Evolutionary conservation across 139 green algal genomes (phyloP).

Genomic region (Chlamydomonas urium): DNA sequence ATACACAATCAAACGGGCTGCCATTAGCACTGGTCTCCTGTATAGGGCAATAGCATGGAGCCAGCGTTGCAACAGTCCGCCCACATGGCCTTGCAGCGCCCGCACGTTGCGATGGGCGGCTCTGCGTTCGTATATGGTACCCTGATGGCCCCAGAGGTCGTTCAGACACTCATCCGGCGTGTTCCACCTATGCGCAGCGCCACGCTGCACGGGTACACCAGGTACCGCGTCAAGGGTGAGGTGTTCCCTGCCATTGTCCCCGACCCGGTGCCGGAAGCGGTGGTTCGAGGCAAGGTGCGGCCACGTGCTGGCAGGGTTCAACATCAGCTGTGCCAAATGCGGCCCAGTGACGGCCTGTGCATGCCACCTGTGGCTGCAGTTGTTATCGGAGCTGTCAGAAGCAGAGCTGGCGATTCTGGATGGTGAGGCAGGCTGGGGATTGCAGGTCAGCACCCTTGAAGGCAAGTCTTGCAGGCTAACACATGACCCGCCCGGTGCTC

Average conservation of each 20-base stretch:
- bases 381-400: constrained; percentile 49
- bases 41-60: background rate
- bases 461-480: background rate
- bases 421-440: constrained; percentile 21
- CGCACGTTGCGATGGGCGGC: too few species aligned
- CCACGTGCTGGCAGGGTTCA: background rate
- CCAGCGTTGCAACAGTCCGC: background rate
- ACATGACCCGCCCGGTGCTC: background rate
- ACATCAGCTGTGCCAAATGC: background rate
- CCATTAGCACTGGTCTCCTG: background rate
- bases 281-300: background rate
- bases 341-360: background rate
- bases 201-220: constrained; percentile 46
- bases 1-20: background rate
- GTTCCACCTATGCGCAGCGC: constrained; percentile 41
- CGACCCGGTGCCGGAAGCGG: background rate
- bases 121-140: constrained; percentile 25
- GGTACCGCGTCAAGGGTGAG: constrained; percentile 51
- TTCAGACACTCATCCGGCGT: constrained; percentile 48
- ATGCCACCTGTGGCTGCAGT: constrained; percentile 25
- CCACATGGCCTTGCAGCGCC: constrained; percentile 7
- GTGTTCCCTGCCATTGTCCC: constrained; percentile 62
- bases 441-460: background rate
- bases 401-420: constrained; percentile 65
- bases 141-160: constrained; percentile 46